phyloP scores from a whole-genome alignment of 2,329 filamentous ascomycete species.

The Aspergillus fischeri region DNA sequence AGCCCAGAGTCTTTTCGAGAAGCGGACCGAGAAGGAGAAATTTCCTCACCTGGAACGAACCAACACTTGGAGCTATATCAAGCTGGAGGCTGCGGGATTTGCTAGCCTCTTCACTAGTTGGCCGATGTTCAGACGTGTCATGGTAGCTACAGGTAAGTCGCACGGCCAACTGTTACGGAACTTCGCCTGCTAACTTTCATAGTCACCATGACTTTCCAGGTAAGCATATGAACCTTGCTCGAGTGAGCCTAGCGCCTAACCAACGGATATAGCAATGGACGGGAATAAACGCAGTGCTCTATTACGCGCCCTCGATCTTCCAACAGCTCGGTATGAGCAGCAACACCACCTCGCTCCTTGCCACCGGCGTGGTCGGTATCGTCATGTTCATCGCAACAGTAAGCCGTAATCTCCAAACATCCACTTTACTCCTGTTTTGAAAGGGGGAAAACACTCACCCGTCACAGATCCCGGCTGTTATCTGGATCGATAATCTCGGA shows the following conservation, averaged over 20 bases:
- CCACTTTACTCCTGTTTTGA: not conserved
- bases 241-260: not conserved
- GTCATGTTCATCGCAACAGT: conserved; percentile 22
- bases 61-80: conserved; percentile 61
- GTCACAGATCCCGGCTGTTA: conserved; percentile 25
- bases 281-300: not conserved
- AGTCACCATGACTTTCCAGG: not conserved
- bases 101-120: conserved; percentile 27
- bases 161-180: conserved; percentile 26
- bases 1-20: conserved; percentile 71
- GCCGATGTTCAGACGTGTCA: conserved; percentile 46
- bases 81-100: conserved; percentile 54
- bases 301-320: conserved; percentile 18
- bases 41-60: conserved; percentile 62
- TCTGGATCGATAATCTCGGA: conserved; percentile 31
- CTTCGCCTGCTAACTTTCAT: not conserved
- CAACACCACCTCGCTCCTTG: conserved; percentile 25
- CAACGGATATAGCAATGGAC: not conserved
- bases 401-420: not conserved
- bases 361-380: conserved; percentile 29
- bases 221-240: not conserved
- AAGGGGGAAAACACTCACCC: not conserved
- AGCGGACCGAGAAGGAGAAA: conserved; percentile 61
- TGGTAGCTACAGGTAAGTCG: conserved; percentile 48
- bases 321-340: conserved; percentile 19